Percentiles rank a stretch among this genome's conserved stretches.
Evolutionary conservation across 1,284 basidiomycete genomes (phyloP).

Genomic region (Pseudozyma flocculosa): DNA sequence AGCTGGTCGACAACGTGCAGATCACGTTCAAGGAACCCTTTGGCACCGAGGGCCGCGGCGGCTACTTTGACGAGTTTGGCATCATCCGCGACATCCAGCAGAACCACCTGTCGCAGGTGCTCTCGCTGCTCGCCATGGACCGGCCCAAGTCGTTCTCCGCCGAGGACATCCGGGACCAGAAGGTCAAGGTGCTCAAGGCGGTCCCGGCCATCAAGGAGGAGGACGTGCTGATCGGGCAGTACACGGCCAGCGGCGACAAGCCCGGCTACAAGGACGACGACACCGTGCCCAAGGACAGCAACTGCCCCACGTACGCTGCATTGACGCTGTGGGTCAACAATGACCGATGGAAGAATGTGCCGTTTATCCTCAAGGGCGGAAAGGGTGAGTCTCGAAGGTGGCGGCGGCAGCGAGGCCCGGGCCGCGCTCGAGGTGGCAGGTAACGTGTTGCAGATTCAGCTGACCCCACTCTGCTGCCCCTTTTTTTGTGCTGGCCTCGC

Average conservation of each 20-base stretch:
- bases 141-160: conserved; percentile 55
- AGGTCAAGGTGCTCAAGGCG: conserved; percentile 57
- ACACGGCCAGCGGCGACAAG: conserved; percentile 55
- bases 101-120: conserved; percentile 58
- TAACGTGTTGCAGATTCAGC: background rate
- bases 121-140: conserved; percentile 59
- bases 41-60: conserved; percentile 59
- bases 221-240: conserved; percentile 58
- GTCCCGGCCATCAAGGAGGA: conserved; percentile 53
- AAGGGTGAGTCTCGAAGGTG: conserved; percentile 25
- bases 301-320: conserved; percentile 59
- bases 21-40: conserved; percentile 60
- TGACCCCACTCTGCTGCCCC: too few species aligned
- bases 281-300: conserved; percentile 59
- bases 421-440: conserved; percentile 1
- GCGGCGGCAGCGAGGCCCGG: too few species aligned
- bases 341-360: conserved; percentile 54
- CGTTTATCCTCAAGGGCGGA: conserved; percentile 57
- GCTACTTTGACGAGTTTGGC: conserved; percentile 60
- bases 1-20: conserved; percentile 57
- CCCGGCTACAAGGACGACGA: conserved; percentile 60
- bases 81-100: conserved; percentile 60
- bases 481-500: too few species aligned
- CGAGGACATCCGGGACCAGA: conserved; percentile 58
- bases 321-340: conserved; percentile 53